These are phyloP conservation scores for Hansenula sp. DNA, from an alignment of 1,139 yeast species.

Conservation along the genomic window DNA sequence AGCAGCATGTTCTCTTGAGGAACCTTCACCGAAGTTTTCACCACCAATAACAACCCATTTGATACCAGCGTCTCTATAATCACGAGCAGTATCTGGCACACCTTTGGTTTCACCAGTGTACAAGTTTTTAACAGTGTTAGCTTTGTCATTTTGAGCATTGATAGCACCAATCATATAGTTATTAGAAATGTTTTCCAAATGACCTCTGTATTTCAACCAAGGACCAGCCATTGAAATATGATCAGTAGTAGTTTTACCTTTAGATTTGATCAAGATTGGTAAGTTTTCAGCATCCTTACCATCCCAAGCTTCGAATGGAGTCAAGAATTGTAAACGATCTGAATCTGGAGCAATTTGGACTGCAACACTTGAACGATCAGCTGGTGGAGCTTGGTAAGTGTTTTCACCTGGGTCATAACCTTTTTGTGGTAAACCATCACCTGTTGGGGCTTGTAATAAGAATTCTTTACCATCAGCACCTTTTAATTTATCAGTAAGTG, in stretches of 20 bases:
- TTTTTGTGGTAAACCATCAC: constrained; percentile 87
- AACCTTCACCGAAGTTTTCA: constrained; percentile 99
- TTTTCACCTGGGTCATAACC: constrained; percentile 95
- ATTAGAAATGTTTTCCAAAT: constrained; percentile 96
- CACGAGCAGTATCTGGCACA: constrained; percentile 95
- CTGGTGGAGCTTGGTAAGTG: constrained; percentile 98
- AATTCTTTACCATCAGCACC: constrained; percentile 95
- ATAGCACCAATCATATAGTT: constrained; percentile 99
- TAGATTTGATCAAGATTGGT: constrained; percentile 94
- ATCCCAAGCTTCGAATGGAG: constrained; percentile 93
- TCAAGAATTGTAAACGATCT: constrained; percentile 83
- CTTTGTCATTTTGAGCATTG: constrained; percentile 95
- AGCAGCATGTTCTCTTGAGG: constrained; percentile 99
- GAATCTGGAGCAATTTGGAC: constrained; percentile 85
- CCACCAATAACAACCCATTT: constrained; percentile 99
- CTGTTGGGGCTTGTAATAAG: constrained; percentile 84
- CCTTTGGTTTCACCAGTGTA: constrained; percentile 91
- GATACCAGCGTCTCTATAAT: constrained; percentile 89
- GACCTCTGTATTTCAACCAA: constrained; percentile 99
- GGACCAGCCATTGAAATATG: constrained; percentile 99
- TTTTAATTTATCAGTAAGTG: constrained; percentile 90
- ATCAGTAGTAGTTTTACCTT: constrained; percentile 98
- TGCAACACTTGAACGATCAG: constrained; percentile 69
- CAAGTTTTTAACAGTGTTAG: constrained; percentile 85
- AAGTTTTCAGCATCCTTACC: constrained; percentile 88